Evolutionary conservation across 2,329 filamentous ascomycete genomes (phyloP), one percentile per base, ranked within the genome.

Genomic region (Cercospora zeina): DNA sequence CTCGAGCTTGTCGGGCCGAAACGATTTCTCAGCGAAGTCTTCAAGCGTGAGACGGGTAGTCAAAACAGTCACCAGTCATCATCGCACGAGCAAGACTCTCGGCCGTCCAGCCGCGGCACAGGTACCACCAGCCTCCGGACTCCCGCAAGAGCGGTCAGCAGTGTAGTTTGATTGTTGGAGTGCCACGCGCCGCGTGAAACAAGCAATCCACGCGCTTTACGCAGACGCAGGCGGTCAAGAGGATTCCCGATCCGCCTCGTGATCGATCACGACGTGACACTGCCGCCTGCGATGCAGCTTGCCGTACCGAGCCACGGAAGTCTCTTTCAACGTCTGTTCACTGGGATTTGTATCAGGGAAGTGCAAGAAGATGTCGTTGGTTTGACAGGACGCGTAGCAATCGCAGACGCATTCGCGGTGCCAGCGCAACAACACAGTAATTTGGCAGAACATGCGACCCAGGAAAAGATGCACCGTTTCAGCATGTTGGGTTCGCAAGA

Each of bases 1-100:
- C 78, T 87, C 73, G 86, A 88, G 66, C 85, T 85, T 63, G 79
- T 88, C 67, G 83, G 82, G 24, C 84, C 87, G 13, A 86, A 82
- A 70, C 81, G 82, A 39, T 78, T 89, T 64, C 83, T 89, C 67
- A 83, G 86, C 73, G 85, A 87, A 65, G 82, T 88, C 65, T 86
- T 89, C 73, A 80, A 84, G 71, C 81, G 85, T 49, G 67, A 67
- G 73, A 78, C 61, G 67, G 63, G 64, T 51, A 63, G 67, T 62
- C 49, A 66, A 42, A 62, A 61, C 27, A 69, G 66, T 59, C 68
- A 63, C 9, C 68, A 65, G 45, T 65, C 67, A 45, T 65, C 67
- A 45, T 67, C 66, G 10, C 66, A 56, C 54, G 36, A 49, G 19
- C 67, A 54, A 33, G 58, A 56, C 34, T 66, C 67, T 30, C 65